Conservation (phyloP, 2,329 filamentous ascomycete species). For the Pestalotiopsis sp. region DNA sequence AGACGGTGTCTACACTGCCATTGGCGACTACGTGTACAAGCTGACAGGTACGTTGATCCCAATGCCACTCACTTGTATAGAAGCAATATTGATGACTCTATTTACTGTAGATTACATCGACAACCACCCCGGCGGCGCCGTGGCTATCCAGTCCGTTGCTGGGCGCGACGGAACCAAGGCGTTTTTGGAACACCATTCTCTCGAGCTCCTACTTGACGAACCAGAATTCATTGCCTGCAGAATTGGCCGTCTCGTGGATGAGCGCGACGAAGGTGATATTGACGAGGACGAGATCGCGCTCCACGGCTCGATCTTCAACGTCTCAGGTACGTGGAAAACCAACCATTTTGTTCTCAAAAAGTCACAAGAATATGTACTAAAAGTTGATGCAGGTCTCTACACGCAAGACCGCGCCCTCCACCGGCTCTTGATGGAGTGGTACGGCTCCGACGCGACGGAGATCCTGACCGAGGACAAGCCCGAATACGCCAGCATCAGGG, state of each 20-base stretch:
- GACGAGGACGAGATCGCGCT: background rate
- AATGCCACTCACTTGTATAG: background rate
- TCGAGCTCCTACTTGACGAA: background rate
- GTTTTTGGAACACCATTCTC: background rate
- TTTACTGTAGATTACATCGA: background rate
- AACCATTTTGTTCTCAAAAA: background rate
- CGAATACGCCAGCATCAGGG: background rate
- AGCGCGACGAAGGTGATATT: background rate
- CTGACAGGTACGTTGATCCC: background rate
- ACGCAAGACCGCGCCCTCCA: background rate
- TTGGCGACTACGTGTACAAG: background rate
- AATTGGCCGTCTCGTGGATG: background rate
- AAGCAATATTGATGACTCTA: background rate
- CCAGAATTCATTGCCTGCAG: background rate
- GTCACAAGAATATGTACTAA: background rate
- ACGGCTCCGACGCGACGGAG: background rate
- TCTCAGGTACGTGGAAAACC: background rate
- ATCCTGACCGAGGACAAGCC: background rate
- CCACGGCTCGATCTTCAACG: background rate
- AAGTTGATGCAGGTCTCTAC: background rate
- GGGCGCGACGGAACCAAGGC: constrained; percentile 3
- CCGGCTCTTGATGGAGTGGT: background rate
- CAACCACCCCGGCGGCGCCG: background rate
- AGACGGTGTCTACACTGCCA: background rate
- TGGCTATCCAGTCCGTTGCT: background rate